Percentiles rank a stretch among this genome's conserved stretches.
phyloP scores from a whole-genome alignment of 1,139 yeast species.

The Yamadazyma sp. region DNA sequence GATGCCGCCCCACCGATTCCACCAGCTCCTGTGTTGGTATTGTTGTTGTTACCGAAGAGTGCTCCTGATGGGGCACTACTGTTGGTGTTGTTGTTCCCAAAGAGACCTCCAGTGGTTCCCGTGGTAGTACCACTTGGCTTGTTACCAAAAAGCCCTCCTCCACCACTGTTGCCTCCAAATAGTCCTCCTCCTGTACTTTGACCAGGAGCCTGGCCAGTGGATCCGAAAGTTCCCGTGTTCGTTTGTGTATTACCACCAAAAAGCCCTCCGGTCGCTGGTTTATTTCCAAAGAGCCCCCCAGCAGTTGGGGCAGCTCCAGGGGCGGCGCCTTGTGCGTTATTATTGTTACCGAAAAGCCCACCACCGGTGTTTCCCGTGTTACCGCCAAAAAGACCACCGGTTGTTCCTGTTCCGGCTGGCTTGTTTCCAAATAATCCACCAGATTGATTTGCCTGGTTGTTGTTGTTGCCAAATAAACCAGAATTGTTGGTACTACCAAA shows the following conservation, averaged over 20 bases:
- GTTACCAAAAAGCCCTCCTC: slow-evolving; percentile 30
- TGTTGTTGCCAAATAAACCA: slow-evolving; percentile 29
- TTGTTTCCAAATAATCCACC: slow-evolving; percentile 16
- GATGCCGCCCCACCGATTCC: slow-evolving; percentile 7
- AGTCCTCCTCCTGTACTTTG: slow-evolving; percentile 21
- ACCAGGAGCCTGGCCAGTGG: slow-evolving; percentile 10
- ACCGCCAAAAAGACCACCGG: slow-evolving; percentile 30
- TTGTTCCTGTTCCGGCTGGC: slow-evolving; percentile 9
- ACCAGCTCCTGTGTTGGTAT: slow-evolving; percentile 9
- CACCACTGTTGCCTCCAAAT: slow-evolving; percentile 22
- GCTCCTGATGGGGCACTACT: slow-evolving; percentile 12
- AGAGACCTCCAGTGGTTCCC: slow-evolving; percentile 16
- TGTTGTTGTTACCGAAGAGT: slow-evolving; percentile 21
- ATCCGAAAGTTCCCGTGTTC: slow-evolving; percentile 20
- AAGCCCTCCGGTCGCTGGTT: slow-evolving; percentile 17
- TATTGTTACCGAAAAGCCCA: slow-evolving; percentile 16
- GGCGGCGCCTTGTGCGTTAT: slow-evolving; percentile 1
- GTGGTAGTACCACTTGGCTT: slow-evolving; percentile 11
- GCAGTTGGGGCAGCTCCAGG: slow-evolving; percentile 1
- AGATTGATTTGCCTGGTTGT: not conserved
- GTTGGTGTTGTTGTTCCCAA: slow-evolving; percentile 11
- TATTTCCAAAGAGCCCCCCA: slow-evolving; percentile 13
- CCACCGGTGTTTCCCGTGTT: slow-evolving; percentile 10
- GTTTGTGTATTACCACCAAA: slow-evolving; percentile 24
- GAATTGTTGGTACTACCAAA: slow-evolving; percentile 14